Conservation (phyloP, 306 rosid species). For the Begonia masoniana region DNA sequence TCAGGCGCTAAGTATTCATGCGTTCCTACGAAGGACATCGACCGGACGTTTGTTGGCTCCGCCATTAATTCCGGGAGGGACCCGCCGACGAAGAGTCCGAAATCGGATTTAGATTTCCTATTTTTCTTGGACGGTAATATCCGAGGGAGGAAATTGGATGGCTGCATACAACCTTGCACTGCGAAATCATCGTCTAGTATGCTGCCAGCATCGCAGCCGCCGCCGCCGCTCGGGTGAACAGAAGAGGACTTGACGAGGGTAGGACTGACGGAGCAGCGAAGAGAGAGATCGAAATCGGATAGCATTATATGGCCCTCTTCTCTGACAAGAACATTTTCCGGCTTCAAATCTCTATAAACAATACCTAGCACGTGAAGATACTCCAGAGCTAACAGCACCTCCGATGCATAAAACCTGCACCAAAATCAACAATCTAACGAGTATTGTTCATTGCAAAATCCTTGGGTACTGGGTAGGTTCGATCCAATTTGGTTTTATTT, state of each 20-base stretch:
- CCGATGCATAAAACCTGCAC: constrained; percentile 53
- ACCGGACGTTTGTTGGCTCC: constrained; percentile 74
- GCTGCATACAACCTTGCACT: constrained; percentile 33
- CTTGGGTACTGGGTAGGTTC: too few species aligned
- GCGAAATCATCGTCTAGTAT: constrained; percentile 23
- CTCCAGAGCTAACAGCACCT: constrained; percentile 74
- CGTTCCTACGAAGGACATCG: constrained; percentile 95
- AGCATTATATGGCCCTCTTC: constrained; percentile 95
- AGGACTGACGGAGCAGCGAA: constrained; percentile 76
- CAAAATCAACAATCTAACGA: too few species aligned
- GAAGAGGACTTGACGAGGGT: constrained; percentile 77
- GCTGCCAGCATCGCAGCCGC: constrained; percentile 3
- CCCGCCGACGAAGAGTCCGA: constrained; percentile 42
- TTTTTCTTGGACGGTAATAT: constrained; percentile 62
- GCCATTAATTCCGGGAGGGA: constrained; percentile 86
- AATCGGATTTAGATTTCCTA: constrained; percentile 74
- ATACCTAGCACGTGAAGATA: constrained; percentile 95
- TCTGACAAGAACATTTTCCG: constrained; percentile 75
- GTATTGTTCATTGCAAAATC: too few species aligned
- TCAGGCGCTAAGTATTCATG: constrained; percentile 90
- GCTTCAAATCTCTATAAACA: constrained; percentile 85
- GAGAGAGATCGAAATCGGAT: constrained; percentile 82
- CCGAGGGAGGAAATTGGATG: constrained; percentile 65
- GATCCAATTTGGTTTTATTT: too few species aligned
- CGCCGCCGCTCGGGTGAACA: constrained; percentile 14